Conservation (phyloP, 306 rosid genomes). For the Castanea mollissima region DNA sequence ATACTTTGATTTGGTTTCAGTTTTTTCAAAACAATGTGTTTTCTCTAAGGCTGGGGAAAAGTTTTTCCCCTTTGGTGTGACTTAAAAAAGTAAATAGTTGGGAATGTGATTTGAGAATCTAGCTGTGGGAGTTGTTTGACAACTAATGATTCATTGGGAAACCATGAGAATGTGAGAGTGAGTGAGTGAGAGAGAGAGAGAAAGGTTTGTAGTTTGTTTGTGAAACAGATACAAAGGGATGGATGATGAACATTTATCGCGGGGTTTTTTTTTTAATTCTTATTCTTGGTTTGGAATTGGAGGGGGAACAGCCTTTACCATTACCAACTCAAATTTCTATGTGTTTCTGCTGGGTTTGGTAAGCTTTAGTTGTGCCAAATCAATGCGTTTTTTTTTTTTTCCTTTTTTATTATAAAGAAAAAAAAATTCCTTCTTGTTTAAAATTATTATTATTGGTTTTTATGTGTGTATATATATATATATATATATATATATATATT, state of each 20-base stretch:
- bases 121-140: background rate
- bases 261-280: background rate
- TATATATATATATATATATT: too few species aligned
- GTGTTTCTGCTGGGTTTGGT: too few species aligned
- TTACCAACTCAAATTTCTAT: too few species aligned
- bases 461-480: too few species aligned
- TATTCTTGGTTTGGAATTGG: conserved; percentile 18
- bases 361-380: too few species aligned
- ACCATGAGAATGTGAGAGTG: background rate
- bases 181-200: background rate
- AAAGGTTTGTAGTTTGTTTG: background rate
- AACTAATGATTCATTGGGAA: background rate
- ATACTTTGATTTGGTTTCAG: background rate
- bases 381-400: too few species aligned
- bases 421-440: too few species aligned
- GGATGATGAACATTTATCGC: background rate
- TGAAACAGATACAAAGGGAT: background rate
- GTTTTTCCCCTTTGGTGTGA: too few species aligned
- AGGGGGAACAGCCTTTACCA: background rate
- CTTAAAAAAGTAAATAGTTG: background rate
- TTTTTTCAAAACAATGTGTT: background rate
- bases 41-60: too few species aligned
- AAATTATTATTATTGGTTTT: too few species aligned
- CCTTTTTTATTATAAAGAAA: too few species aligned
- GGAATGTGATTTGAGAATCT: background rate